Evolutionary conservation across 257 asterid species (phyloP).

Genomic region (Echium plantagineum): DNA sequence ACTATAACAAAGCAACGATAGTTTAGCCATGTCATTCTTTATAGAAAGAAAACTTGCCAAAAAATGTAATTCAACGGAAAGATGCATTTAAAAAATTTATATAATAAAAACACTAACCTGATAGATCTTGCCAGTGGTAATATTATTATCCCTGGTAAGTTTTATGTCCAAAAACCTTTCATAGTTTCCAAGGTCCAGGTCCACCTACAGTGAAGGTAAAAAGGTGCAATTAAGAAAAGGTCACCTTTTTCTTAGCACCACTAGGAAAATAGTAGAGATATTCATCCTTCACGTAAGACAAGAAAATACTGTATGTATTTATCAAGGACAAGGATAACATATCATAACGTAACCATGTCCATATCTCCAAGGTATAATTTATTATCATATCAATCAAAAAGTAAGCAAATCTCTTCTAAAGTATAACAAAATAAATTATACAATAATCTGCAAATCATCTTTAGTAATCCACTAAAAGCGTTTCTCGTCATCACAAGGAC

Average conservation of each 20-base stretch:
- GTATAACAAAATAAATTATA: no score
- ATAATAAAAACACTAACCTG: slow-evolving; percentile 37
- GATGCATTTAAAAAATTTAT: not conserved
- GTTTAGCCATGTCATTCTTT: slow-evolving; percentile 10
- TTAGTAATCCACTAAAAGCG: not conserved
- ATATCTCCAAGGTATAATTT: not conserved
- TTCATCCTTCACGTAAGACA: slow-evolving; percentile 5
- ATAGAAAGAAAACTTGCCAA: not conserved
- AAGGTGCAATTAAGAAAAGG: slow-evolving; percentile 7
- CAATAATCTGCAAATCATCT: not conserved
- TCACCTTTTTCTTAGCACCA: slow-evolving; percentile 2
- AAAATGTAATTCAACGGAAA: not conserved
- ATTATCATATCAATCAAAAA: not conserved
- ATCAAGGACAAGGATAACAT: not conserved
- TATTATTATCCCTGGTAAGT: slow-evolving; percentile 72
- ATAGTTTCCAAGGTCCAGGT: slow-evolving; percentile 94
- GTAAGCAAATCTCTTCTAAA: no score
- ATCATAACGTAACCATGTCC: not conserved
- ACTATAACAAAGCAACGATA: slow-evolving; percentile 11
- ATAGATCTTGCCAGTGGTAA: slow-evolving; percentile 88
- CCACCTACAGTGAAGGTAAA: slow-evolving; percentile 48
- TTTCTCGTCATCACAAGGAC: not conserved
- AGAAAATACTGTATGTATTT: not conserved
- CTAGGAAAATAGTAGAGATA: not conserved
- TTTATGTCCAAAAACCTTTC: slow-evolving; percentile 84